Conservation (phyloP, 108 stramenopile species). For the Fistulifera pelliculosa region DNA sequence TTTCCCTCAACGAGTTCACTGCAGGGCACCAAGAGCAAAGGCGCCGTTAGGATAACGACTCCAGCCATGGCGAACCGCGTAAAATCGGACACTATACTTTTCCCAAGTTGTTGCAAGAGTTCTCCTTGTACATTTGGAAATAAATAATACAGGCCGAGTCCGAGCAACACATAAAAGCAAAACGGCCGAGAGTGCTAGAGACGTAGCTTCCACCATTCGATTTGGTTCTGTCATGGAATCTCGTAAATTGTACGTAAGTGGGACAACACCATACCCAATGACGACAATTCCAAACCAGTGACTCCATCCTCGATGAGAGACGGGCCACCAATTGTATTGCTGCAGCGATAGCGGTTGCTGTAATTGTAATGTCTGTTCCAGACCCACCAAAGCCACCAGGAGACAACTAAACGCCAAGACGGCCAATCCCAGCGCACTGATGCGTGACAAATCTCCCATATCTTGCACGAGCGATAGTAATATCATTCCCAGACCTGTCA, state of each 20-base stretch:
- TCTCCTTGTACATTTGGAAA: constrained; percentile 63
- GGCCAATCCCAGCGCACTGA: constrained; percentile 36
- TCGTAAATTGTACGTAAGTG: constrained; percentile 48
- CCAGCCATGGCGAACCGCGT: constrained; percentile 46
- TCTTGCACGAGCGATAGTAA: constrained; percentile 53
- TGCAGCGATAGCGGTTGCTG: no score
- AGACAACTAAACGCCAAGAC: constrained; percentile 40
- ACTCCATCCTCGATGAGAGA: constrained; percentile 30
- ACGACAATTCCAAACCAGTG: constrained; percentile 73
- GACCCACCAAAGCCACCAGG: constrained; percentile 17
- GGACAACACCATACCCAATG: constrained; percentile 50
- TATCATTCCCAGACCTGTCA: constrained; percentile 21
- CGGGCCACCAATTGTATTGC: background rate
- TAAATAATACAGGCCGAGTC: constrained; percentile 39
- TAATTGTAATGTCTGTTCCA: no score
- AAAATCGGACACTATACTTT: constrained; percentile 21
- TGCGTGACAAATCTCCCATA: constrained; percentile 44
- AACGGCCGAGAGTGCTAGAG: constrained; percentile 43
- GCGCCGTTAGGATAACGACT: constrained; percentile 48
- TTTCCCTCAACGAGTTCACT: constrained; percentile 74
- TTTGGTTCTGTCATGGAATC: constrained; percentile 66
- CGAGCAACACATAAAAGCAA: constrained; percentile 39
- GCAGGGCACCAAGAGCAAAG: constrained; percentile 65
- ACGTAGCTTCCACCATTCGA: constrained; percentile 30
- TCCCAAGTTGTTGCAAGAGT: constrained; percentile 44